Conservation (phyloP, 352 stramenopile genomes). For the Globisporangium alternatum region DNA sequence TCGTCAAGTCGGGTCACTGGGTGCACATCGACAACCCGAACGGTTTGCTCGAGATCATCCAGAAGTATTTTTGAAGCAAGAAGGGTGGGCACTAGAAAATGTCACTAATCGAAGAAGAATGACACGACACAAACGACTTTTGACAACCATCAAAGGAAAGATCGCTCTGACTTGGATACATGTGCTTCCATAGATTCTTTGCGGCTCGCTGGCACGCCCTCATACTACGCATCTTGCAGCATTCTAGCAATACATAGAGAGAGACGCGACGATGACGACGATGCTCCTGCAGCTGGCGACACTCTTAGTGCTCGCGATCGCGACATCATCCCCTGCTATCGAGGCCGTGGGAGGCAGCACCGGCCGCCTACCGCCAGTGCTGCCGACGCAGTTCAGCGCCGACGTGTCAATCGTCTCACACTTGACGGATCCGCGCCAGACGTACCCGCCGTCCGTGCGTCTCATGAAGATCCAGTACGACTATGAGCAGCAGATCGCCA, state of each 20-base stretch:
- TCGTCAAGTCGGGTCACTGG: conserved; percentile 78
- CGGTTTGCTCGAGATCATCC: conserved; percentile 67
- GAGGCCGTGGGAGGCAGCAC: not conserved
- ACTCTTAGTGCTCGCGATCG: not conserved
- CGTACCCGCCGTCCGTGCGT: conserved; percentile 54
- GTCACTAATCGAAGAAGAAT: not conserved
- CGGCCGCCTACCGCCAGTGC: conserved; percentile 15
- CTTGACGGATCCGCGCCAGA: conserved; percentile 49
- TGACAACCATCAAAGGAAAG: conserved; percentile 2
- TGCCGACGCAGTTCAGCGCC: conserved; percentile 60
- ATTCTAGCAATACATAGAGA: not conserved
- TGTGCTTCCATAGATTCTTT: conserved; percentile 7
- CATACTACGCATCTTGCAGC: not conserved
- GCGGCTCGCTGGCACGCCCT: not conserved
- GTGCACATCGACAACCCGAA: conserved; percentile 83
- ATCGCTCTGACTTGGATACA: conserved; percentile 3
- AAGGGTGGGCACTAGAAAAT: not conserved
- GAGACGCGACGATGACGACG: not conserved
- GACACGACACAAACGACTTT: not conserved
- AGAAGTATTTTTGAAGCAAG: conserved; percentile 29
- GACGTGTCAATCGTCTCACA: conserved; percentile 58
- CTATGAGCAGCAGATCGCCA: conserved; percentile 50
- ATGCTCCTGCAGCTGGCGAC: not conserved
- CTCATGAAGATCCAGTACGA: conserved; percentile 65
- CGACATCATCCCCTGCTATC: not conserved